Evolutionary conservation across 129 eudicot species (phyloP), one percentile per base, ranked within the genome.

Genomic region (Centella asiatica): DNA sequence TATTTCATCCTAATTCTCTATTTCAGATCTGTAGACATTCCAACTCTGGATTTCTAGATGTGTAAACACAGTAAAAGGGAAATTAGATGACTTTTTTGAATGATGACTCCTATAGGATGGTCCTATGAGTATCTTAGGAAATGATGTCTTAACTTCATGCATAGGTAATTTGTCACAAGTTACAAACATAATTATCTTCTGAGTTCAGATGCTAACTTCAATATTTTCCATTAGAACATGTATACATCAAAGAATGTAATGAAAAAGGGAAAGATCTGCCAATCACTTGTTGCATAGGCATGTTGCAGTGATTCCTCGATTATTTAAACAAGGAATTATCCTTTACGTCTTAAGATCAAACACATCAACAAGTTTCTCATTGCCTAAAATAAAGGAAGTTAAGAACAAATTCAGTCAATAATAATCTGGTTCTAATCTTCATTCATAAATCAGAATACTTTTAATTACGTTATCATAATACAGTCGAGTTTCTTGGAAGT

Each of bases 241-340:
- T 46, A 46, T n/a, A 54, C 37, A 56, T n/a, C 25, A 56, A 12
- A 18, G 40, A 14, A n/a, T 29, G 44, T 18, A 6, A 1, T 3
- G 34, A 57, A 37, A 34, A 57, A 13, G 26, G 12, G 2, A 57
- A 33, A 32, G 15, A 29, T 23, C 37, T 56, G 24, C 5, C 31
- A 27, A 56, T 34, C 31, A 31, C n/a, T n/a, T n/a, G n/a, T n/a
- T n/a, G n/a, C n/a, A n/a, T n/a, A n/a, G n/a, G n/a, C n/a, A n/a
- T n/a, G n/a, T n/a, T n/a, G n/a, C n/a, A n/a, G n/a, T n/a, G 57
- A 22, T 9, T 64, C 57, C 15, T 62, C 44, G 24, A 44, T 39
- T n/a, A n/a, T n/a, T n/a, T n/a, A n/a, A n/a, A n/a, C n/a, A n/a
- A n/a, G 53, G 3, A 17, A 40, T 15, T 27, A 44, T 44, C 18